These are phyloP conservation scores for Colletotrichum cuscutae DNA, from an alignment of 2,329 filamentous ascomycete species.

Conservation along the genomic window DNA sequence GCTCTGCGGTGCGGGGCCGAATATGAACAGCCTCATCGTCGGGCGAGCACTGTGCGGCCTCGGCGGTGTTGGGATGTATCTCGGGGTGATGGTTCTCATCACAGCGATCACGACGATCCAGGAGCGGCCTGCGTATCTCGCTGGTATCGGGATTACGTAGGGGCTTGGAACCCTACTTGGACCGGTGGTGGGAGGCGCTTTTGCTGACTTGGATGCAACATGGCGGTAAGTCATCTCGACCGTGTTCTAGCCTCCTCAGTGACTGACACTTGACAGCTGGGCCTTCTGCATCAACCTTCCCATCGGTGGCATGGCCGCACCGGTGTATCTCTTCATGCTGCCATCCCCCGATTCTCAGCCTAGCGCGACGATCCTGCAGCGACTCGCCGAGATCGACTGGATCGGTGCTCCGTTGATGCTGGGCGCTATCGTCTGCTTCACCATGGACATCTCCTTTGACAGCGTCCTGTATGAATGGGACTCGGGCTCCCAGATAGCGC, in stretches of 20 bases:
- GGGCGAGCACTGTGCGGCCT: constrained; percentile 53
- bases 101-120: constrained; percentile 16
- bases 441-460: constrained; percentile 63
- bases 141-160: constrained; percentile 46
- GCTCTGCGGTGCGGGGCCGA: constrained; percentile 52
- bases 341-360: constrained; percentile 39
- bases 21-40: constrained; percentile 55
- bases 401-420: constrained; percentile 55
- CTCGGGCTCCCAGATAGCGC: constrained; percentile 52
- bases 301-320: constrained; percentile 49
- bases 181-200: constrained; percentile 51
- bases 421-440: constrained; percentile 51
- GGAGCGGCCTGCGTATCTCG: constrained; percentile 35
- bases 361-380: constrained; percentile 37
- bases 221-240: constrained; percentile 44
- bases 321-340: constrained; percentile 44
- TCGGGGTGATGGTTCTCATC: constrained; percentile 30
- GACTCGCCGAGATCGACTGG: constrained; percentile 53
- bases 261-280: constrained; percentile 38
- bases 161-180: constrained; percentile 58
- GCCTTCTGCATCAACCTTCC: constrained; percentile 65
- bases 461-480: constrained; percentile 60
- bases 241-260: neutral
- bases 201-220: constrained; percentile 49
- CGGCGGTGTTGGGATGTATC: constrained; percentile 43